Evolutionary conservation across 805 yeast genomes (phyloP), one percentile per base, ranked within the genome.

Genomic region (Lipomyces japonicus): DNA sequence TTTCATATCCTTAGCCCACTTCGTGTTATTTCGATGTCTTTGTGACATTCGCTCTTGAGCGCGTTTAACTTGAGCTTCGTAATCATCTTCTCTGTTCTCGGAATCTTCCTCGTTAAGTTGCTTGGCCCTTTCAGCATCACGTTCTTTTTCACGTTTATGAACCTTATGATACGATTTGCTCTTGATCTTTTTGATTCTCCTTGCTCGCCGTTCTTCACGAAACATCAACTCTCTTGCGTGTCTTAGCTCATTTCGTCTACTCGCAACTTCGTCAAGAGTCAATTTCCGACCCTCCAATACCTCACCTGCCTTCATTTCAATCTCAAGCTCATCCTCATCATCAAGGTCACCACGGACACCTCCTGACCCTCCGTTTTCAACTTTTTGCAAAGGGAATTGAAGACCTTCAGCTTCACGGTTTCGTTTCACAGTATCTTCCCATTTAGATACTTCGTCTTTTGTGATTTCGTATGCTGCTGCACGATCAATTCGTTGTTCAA

Each of bases 211-310:
- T 71, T 91, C 97, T 62, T 91, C 97, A 62, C 97, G 77, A 72
- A 89, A 93, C 96, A 91, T 87, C 56, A 91, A 77, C 65, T 93
- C 98, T 57, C 98, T 78, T 96, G 89, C 88, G 63, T 85, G 70
- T 60, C 97, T 78, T 60, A 91, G 75, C 68, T 91, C 96, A 51
- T 80, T 78, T 5, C 93, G 83, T 52, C 95, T 76, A 65, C 81
- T 80, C 48, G 73, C 71, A 71, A 91, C 70, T 44, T 93, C 97
- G 53, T 85, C 95, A 24, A 82, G 78, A 0, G 93, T 76, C 67
- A 91, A 70, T 63, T 84, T 82, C 1, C 95, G 89, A 1, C 86
- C 80, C 5, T 86, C 90, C 31, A 88, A 76, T 84, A 88, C 4
- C 77, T 75, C 46, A 88, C 80, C 75, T 37, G 75, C 70, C 40